phyloP scores from a whole-genome alignment of 768 basidiomycete genomes.

The Mycena alexandri region DNA sequence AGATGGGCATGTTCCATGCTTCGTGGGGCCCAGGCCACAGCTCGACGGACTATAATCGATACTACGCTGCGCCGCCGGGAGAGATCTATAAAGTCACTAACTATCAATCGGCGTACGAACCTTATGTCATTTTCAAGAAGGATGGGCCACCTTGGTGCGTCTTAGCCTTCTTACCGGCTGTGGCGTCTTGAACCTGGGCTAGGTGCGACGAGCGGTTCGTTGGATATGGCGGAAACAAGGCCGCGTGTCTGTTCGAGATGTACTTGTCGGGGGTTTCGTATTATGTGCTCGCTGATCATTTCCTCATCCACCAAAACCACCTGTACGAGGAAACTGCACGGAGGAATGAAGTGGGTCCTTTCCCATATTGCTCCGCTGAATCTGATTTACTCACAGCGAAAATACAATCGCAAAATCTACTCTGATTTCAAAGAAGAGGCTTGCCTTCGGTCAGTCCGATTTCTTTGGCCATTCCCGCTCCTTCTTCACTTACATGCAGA shows the following conservation, averaged over 20 bases:
- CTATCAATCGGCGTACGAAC: constrained; percentile 90
- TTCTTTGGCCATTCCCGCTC: neutral
- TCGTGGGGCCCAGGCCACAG: constrained; percentile 85
- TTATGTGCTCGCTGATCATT: constrained; percentile 89
- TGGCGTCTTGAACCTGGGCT: constrained; percentile 21
- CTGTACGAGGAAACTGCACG: constrained; percentile 82
- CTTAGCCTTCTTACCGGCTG: neutral
- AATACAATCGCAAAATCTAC: constrained; percentile 82
- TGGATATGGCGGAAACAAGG: constrained; percentile 94
- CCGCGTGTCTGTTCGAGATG: constrained; percentile 93
- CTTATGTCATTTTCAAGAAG: constrained; percentile 87
- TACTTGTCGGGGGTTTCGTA: constrained; percentile 88
- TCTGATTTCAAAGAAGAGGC: constrained; percentile 83
- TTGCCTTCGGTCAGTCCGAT: constrained; percentile 66
- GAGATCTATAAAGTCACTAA: constrained; percentile 80
- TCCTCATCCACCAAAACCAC: constrained; percentile 90
- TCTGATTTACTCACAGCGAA: constrained; percentile 60
- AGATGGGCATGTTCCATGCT: constrained; percentile 83
- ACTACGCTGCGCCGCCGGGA: constrained; percentile 70
- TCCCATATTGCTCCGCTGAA: neutral
- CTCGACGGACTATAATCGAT: constrained; percentile 81
- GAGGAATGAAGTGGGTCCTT: constrained; percentile 68
- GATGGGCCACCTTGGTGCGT: constrained; percentile 80
- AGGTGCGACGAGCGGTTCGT: constrained; percentile 95
- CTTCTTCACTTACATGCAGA: constrained; percentile 48